Evolutionary conservation across 208 protist genomes (phyloP).

Genomic region (Leishmania braziliensis): DNA sequence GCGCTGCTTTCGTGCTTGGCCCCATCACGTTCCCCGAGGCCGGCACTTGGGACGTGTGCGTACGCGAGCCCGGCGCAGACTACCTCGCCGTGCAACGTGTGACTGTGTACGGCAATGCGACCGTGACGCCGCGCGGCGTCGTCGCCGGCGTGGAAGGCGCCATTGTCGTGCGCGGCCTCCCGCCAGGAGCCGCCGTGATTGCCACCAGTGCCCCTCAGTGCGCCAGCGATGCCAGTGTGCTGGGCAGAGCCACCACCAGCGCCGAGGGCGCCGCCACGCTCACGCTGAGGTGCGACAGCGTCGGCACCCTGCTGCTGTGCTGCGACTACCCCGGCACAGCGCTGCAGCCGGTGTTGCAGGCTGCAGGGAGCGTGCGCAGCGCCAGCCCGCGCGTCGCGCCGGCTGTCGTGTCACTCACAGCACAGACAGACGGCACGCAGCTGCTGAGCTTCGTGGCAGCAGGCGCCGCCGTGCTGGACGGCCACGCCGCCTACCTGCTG

Average conservation of each 20-base stretch:
- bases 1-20: conserved; percentile 4
- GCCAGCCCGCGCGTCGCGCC: conserved; percentile 20
- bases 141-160: conserved; percentile 13
- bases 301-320: conserved; percentile 13
- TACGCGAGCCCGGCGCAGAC: conserved; percentile 16
- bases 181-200: conserved; percentile 32
- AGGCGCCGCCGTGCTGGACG: neutral
- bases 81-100: conserved; percentile 26
- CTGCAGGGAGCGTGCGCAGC: conserved; percentile 37
- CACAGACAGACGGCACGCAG: conserved; percentile 5
- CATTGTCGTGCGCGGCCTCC: conserved; percentile 13
- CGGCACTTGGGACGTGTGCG: conserved; percentile 42
- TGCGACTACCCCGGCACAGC: conserved; percentile 1
- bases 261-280: conserved; percentile 4
- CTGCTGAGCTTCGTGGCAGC: conserved; percentile 1
- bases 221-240: conserved; percentile 6
- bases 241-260: conserved; percentile 2
- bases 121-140: conserved; percentile 23
- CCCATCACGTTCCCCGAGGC: conserved; percentile 29
- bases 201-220: conserved; percentile 9
- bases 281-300: conserved; percentile 3
- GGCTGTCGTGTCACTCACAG: conserved; percentile 8
- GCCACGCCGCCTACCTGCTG: neutral
- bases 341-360: conserved; percentile 8
- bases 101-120: conserved; percentile 34